Conservation (phyloP, 1,284 basidiomycete genomes). For the Cryptococcus sp. region DNA sequence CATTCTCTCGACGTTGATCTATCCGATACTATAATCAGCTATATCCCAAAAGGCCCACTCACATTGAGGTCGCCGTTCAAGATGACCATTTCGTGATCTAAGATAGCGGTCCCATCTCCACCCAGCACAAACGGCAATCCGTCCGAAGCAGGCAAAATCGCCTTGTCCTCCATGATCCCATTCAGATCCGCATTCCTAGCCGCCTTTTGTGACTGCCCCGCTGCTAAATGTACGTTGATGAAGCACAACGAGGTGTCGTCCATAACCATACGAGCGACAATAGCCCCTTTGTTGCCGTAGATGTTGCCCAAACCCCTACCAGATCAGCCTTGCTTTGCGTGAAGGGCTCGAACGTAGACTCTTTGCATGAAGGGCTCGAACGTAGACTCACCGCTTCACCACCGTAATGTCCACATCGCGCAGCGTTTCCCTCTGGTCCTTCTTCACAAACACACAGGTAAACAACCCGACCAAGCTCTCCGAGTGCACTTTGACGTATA, state of each 20-base stretch:
- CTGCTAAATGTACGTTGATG: slow-evolving; percentile 93
- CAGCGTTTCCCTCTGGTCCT: slow-evolving; percentile 49
- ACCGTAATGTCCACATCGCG: slow-evolving; percentile 69
- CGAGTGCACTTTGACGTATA: slow-evolving; percentile 73
- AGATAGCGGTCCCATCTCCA: slow-evolving; percentile 86
- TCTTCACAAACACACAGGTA: slow-evolving; percentile 70
- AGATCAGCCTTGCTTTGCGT: not conserved
- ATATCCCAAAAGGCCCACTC: not conserved
- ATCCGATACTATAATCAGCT: slow-evolving; percentile 71
- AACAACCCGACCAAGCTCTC: slow-evolving; percentile 90
- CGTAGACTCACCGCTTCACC: slow-evolving; percentile 62
- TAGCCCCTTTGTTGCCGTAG: slow-evolving; percentile 92
- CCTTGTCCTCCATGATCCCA: slow-evolving; percentile 74
- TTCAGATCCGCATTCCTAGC: slow-evolving; percentile 80
- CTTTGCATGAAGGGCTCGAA: not conserved
- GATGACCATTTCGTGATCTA: slow-evolving; percentile 92
- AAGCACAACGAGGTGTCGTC: slow-evolving; percentile 90
- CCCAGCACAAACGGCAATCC: slow-evolving; percentile 74
- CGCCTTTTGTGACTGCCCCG: slow-evolving; percentile 77
- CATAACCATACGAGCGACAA: slow-evolving; percentile 80
- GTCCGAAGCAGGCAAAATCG: slow-evolving; percentile 58
- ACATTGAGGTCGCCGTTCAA: slow-evolving; percentile 59
- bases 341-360: no score
- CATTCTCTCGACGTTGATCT: slow-evolving; percentile 77
- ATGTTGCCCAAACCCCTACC: slow-evolving; percentile 75